Conservation (phyloP, 768 basidiomycete species). For the Mycena venus region DNA sequence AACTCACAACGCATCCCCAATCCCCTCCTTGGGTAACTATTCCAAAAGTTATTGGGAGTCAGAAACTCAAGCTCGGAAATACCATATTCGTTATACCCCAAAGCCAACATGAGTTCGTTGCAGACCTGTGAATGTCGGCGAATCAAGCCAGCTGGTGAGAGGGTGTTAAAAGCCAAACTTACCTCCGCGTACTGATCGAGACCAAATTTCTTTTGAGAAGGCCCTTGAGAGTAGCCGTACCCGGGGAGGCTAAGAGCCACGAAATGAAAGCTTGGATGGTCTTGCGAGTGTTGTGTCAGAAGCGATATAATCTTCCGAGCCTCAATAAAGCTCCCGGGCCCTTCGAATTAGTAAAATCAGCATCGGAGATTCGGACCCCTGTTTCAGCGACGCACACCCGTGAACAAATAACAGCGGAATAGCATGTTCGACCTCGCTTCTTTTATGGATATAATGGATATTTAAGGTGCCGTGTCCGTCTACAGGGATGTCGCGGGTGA, state of each 20-base stretch:
- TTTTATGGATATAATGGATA: constrained; percentile 59
- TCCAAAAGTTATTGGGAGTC: background rate
- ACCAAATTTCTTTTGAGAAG: constrained; percentile 50
- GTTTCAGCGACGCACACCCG: constrained; percentile 44
- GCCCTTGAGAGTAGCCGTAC: constrained; percentile 59
- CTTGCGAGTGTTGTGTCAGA: constrained; percentile 45
- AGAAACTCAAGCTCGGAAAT: background rate
- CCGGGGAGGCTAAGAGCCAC: too few relatives aligned
- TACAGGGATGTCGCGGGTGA: constrained; percentile 55
- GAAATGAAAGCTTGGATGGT: constrained; percentile 60
- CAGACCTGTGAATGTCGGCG: constrained; percentile 45
- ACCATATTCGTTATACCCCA: constrained; percentile 52
- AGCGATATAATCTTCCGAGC: constrained; percentile 57
- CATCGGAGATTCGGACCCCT: background rate
- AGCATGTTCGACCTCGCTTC: constrained; percentile 38
- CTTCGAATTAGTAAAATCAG: constrained; percentile 36
- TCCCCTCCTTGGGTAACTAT: constrained; percentile 64
- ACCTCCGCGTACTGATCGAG: constrained; percentile 56
- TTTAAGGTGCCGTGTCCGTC: constrained; percentile 52
- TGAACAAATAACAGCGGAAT: constrained; percentile 58
- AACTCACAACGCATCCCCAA: constrained; percentile 56
- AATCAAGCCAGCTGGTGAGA: too few relatives aligned
- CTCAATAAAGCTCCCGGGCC: constrained; percentile 62
- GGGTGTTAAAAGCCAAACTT: background rate
- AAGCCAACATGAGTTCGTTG: constrained; percentile 61